Evolutionary conservation across 176 grass and related monocot species (phyloP), one percentile per base, ranked within the genome.

Genomic region (Oryza glaberrima): DNA sequence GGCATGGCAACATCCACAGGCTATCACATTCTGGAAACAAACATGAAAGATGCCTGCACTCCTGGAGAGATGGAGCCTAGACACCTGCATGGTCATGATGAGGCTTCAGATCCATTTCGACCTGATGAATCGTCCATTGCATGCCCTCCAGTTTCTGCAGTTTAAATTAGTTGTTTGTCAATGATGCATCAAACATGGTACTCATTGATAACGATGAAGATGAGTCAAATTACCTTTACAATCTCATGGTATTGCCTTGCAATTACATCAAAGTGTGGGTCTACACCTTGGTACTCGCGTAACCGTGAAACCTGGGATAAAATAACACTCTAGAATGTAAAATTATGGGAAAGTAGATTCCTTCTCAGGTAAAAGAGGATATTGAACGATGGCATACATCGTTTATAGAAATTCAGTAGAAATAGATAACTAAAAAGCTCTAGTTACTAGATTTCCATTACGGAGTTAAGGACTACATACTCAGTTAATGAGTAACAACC

Each of bases 41-140:
- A 66, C 34, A 73, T 19, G 47, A 56, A 22, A 26, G 5, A 25
- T 56, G 22, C 4, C 14, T 72, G 48, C 7, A 15, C 40, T 52
- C 4, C 32, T n/a, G 16, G 4, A 44, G 60, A 17, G 64, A 23
- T 23, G 16, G 23, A 19, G 0, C 23, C 75, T 35, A 85, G 66
- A 81, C 20, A 12, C 70, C 65, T 36, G 75, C 2, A 14, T 88
- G 85, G 49, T 90, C 90, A 81, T 84, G 90, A 23, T 76, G 88
- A 13, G 83, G 92, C 74, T 95, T 95, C 70, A 98, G 86, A 20
- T 98, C 96, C 89, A 98, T 98, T 83, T 98, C 96, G 11, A 98
- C 96, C 84, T 98, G 91, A 70, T 95, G 88, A 81, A 98, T 98
- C 20, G 96, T 95, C 96, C 96, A 98, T 64, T 95, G 91, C 96